Evolutionary conservation across 2,329 filamentous ascomycete species (phyloP).

Genomic region (Akanthomyces lecanii): DNA sequence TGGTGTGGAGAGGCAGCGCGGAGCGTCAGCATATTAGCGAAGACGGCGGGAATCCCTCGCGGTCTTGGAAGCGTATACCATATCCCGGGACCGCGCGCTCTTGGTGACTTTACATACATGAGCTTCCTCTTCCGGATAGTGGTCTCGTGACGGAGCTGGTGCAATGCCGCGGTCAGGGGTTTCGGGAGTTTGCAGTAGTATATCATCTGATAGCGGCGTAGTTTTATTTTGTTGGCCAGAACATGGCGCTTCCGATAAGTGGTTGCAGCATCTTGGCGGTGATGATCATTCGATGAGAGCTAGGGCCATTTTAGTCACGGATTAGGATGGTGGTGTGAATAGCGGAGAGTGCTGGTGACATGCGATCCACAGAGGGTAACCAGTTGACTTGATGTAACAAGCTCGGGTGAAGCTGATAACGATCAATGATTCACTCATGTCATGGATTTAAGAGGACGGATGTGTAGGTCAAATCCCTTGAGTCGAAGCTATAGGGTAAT

Average conservation of each 20-base stretch:
- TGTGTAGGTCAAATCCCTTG: no score
- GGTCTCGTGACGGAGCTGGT: background rate
- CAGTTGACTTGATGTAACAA: no score
- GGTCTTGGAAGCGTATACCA: background rate
- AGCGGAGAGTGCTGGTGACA: background rate
- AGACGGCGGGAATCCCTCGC: background rate
- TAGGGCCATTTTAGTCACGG: background rate
- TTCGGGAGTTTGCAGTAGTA: background rate
- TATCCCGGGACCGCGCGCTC: background rate
- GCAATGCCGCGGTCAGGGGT: background rate
- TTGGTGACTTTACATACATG: background rate
- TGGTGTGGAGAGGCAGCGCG: background rate
- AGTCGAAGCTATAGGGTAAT: no score
- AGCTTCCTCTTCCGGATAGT: constrained; percentile 5
- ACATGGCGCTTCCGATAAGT: background rate
- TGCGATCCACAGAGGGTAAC: background rate
- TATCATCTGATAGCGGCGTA: background rate
- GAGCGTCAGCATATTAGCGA: background rate
- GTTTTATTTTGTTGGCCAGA: background rate
- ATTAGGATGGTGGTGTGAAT: background rate
- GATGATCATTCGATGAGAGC: background rate
- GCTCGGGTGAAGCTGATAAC: no score
- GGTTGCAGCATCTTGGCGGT: background rate
- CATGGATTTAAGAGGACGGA: no score
- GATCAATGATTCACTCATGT: no score